Percentiles rank a stretch among this genome's conserved stretches.
These are phyloP conservation scores for Rheum nobile DNA, from an alignment of 148 eudicot genomes.

Conservation along the genomic window DNA sequence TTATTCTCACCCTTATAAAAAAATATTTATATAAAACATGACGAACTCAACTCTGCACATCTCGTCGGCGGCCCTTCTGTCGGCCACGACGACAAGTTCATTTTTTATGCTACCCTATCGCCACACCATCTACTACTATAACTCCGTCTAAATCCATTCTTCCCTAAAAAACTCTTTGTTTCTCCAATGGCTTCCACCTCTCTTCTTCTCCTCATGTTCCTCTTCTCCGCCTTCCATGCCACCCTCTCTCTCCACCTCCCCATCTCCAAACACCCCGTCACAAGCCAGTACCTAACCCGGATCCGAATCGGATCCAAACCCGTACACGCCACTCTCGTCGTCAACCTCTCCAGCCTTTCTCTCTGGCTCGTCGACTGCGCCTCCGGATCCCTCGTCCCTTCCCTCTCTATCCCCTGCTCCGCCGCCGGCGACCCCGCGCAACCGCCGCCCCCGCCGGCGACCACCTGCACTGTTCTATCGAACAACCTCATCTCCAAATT, in stretches of 20 bases:
- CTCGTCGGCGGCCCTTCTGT: no score
- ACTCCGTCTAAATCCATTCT: background rate
- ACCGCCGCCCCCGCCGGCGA: background rate
- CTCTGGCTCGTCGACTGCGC: background rate
- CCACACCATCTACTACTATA: background rate
- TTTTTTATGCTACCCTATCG: background rate
- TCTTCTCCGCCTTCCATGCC: background rate
- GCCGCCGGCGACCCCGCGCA: background rate
- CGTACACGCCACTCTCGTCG: background rate
- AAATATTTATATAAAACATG: no score
- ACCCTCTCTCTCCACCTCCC: conserved; percentile 4
- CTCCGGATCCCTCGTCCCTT: background rate
- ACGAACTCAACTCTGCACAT: no score
- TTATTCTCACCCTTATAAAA: no score
- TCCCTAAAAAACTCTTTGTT: background rate
- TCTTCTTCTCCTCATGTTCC: background rate
- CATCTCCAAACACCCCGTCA: background rate
- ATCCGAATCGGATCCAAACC: background rate
- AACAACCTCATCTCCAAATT: background rate
- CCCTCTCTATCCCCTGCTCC: conserved; percentile 9
- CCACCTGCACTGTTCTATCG: background rate
- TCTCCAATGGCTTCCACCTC: background rate
- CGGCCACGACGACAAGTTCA: background rate
- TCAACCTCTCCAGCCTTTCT: background rate
- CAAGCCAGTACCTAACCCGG: background rate